These are phyloP conservation scores for Phytophthora cajani DNA, from an alignment of 352 stramenopile genomes.

Conservation along the genomic window DNA sequence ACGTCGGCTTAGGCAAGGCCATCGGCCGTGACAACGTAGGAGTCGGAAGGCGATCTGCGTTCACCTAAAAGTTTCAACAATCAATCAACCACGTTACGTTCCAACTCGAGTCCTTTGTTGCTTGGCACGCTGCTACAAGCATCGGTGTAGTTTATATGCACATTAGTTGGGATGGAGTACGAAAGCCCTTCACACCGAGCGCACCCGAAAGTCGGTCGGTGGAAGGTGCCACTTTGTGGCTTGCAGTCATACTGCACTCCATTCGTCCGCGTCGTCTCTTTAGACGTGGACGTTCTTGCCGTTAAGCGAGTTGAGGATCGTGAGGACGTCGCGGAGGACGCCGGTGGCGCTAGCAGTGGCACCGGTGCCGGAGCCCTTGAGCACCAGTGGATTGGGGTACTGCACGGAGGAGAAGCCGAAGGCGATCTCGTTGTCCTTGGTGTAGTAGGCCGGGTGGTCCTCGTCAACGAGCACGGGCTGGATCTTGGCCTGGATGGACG, in stretches of 20 bases:
- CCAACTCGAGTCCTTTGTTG: neutral
- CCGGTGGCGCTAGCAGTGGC: conserved; percentile 69
- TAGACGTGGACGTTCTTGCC: conserved; percentile 52
- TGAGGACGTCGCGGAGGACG: conserved; percentile 78
- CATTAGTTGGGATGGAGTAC: conserved; percentile 31
- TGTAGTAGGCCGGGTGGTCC: conserved; percentile 63
- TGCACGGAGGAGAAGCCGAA: conserved; percentile 77
- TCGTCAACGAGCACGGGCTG: conserved; percentile 64
- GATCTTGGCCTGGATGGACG: conserved; percentile 55
- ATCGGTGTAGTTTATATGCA: conserved; percentile 7
- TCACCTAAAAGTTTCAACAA: conserved; percentile 3
- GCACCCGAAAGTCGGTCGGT: conserved; percentile 22
- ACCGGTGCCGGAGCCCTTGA: conserved; percentile 75
- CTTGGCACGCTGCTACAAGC: neutral
- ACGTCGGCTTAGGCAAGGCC: conserved; percentile 6
- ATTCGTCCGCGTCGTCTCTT: conserved; percentile 10
- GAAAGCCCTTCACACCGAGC: conserved; percentile 27
- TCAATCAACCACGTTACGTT: neutral
- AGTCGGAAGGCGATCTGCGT: conserved; percentile 2
- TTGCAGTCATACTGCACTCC: conserved; percentile 37
- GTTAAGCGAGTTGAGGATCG: conserved; percentile 73
- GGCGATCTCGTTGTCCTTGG: conserved; percentile 76
- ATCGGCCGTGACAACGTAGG: neutral
- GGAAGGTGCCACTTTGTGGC: conserved; percentile 26
- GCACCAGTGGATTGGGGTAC: conserved; percentile 72